Evolutionary conservation across 148 eudicot species (phyloP), one percentile per base, ranked within the genome.

Genomic region (Camellia lanceoleosa): DNA sequence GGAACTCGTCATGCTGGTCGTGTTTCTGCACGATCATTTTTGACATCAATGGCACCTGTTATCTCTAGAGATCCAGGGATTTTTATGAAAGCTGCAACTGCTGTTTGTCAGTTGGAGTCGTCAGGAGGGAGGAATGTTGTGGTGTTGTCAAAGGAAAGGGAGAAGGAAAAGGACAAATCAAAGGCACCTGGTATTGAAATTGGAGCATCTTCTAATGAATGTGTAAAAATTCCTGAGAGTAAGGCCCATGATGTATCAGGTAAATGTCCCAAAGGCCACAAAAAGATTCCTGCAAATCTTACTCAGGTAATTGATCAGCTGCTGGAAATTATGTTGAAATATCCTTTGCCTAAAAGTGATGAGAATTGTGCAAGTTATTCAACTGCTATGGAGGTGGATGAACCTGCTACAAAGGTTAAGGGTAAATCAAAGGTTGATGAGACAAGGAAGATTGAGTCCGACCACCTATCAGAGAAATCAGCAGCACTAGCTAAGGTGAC

Each of bases 11-110:
- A 93, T 78, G 89, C 86, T 81, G 97, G 97, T 12, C 97, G 97
- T 71, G 77, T 93, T 77, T 84, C 94, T 7, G 88, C 88, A 30
- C 91, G 93, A 43, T 84, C 89, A 58, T 93, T 96, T 88, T 89
- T 96, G 89, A 96, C 97, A 70, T 92, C 97, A 51, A 91, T 96
- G 94, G 95, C 99, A 51, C 91, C 99, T 85, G 92, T 95, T 73
- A 91, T 95, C 68, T 92, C 92, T 49, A 88, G 99, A 85, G 98
- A 93, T 84, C 99, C 99, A 38, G 89, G 77, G 77, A 79, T 92
- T 66, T 95, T 95, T 78, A 89, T 93, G 84, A 95, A 86, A 87
- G 99, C 99, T 82, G 92, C 93, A 54, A 80, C 89, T 78, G 80
- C 92, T 75, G 93, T 92, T 79, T 95, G 99, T 84, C 93, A 95